Evolutionary conservation across 2,329 filamentous ascomycete species (phyloP), one percentile per base, ranked within the genome.

Genomic region (Tothia fuscella): DNA sequence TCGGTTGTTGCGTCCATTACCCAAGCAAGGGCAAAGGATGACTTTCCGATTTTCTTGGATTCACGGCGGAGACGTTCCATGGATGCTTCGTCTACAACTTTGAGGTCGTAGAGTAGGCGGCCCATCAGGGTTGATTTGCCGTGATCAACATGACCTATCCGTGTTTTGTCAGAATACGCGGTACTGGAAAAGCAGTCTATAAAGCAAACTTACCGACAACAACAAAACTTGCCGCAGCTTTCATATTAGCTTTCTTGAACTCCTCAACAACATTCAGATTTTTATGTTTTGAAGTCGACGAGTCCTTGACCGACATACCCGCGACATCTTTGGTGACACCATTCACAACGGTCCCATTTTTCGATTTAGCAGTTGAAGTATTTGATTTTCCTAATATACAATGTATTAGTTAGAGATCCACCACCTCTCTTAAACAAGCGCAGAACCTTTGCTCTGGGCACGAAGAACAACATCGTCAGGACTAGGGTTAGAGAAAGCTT

Each of bases 121-220:
- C 89, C 91, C 89, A 98, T 96, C 28, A 98, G 71, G 5, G 91
- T 98, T 58, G 87, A 95, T 62, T 98, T 98, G 40, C 91, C 91
- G 40, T 93, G 89, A 59, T 98, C 91, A 42, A 98, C 91, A 58
- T 98, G 91, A 12, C 91, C 87, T 86, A 56, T 43, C 3, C 47
- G 33, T 17, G 6, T 12, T 44, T 3, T 38, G 10, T n/a, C 20
- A 25, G 16, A 19, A 43, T 31, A 12, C 16, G 9, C n/a, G 12
- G 3, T 32, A 33, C n/a, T 5, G 16, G 6, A 9, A 33, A 24
- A 12, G 2, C 13, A 7, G 31, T 30, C 17, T 14, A 21, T 4
- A 4, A 17, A n/a, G 33, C 6, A n/a, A 21, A 47, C 77, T 52
- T 66, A 88, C 84, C 87, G 51, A 94, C 87, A 25, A 95, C 88